Evolutionary conservation across 345 rosid species (phyloP).

Genomic region (Conringia planisiliqua): DNA sequence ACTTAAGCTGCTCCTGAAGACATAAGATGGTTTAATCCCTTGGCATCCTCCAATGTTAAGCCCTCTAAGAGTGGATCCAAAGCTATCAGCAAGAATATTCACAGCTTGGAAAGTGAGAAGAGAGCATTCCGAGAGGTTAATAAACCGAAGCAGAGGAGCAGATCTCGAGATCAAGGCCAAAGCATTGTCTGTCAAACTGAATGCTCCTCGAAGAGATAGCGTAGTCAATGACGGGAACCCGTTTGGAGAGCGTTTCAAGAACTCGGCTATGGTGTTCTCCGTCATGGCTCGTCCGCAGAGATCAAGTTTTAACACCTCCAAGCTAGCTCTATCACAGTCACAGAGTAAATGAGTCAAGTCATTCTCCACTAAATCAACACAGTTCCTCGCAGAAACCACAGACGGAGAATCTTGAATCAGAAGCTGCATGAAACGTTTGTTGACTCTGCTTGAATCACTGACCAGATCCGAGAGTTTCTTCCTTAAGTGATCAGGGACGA

Average conservation of each 20-base stretch:
- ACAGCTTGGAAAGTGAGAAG: slow-evolving; percentile 40
- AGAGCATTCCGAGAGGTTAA: slow-evolving; percentile 46
- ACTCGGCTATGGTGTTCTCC: slow-evolving; percentile 28
- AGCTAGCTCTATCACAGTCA: slow-evolving; percentile 33
- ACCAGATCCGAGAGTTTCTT: slow-evolving; percentile 30
- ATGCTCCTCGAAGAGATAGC: slow-evolving; percentile 48
- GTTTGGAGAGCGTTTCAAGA: slow-evolving; percentile 27
- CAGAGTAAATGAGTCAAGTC: slow-evolving; percentile 38
- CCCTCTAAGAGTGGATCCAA: slow-evolving; percentile 39
- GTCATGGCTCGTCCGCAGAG: slow-evolving; percentile 39
- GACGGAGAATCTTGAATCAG: slow-evolving; percentile 39
- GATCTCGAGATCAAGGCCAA: slow-evolving; percentile 26
- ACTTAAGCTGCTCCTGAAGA: slow-evolving; percentile 32
- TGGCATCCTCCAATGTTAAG: slow-evolving; percentile 49
- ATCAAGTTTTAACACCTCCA: slow-evolving; percentile 48
- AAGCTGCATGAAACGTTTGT: slow-evolving; percentile 37
- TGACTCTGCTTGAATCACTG: slow-evolving; percentile 28
- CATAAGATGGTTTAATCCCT: slow-evolving; percentile 29
- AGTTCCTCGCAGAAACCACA: slow-evolving; percentile 35
- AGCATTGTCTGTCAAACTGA: slow-evolving; percentile 40
- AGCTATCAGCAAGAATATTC: slow-evolving; percentile 22
- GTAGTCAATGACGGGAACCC: slow-evolving; percentile 37
- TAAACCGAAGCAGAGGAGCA: slow-evolving; percentile 43
- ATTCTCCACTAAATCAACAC: slow-evolving; percentile 28
- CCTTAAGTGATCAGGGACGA: slow-evolving; percentile 44